Conservation (phyloP, 1,139 yeast species). For the Nakaseomyces glabratus region DNA sequence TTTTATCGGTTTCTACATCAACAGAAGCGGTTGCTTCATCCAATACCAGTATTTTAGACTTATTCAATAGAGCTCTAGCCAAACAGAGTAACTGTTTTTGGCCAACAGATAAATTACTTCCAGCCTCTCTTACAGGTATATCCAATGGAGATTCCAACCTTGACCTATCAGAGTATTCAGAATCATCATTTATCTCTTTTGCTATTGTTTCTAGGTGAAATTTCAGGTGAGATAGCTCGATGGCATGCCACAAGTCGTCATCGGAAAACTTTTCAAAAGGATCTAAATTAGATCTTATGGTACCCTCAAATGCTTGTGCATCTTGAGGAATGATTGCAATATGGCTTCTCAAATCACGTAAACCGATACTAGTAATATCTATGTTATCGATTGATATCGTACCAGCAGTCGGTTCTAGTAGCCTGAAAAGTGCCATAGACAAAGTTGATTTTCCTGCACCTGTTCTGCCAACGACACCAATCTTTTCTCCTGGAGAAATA, state of each 20-base stretch:
- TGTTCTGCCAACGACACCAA: constrained; percentile 79
- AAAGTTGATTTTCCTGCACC: constrained; percentile 80
- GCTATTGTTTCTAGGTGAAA: constrained; percentile 37
- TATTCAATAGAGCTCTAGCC: constrained; percentile 59
- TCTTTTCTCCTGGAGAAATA: constrained; percentile 53
- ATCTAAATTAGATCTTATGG: constrained; percentile 51
- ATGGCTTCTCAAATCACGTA: constrained; percentile 44
- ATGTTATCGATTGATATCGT: constrained; percentile 42
- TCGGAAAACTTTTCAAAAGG: constrained; percentile 46
- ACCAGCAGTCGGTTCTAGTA: constrained; percentile 58
- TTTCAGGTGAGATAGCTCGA: constrained; percentile 46
- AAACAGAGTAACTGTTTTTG: constrained; percentile 70
- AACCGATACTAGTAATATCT: constrained; percentile 39
- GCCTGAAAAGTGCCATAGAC: constrained; percentile 62
- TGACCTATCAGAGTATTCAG: constrained; percentile 18
- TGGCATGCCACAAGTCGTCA: constrained; percentile 46
- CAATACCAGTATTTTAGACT: constrained; percentile 54
- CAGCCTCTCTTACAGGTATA: constrained; percentile 53
- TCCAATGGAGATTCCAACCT: constrained; percentile 32
- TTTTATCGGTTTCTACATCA: constrained; percentile 67
- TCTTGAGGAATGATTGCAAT: constrained; percentile 64
- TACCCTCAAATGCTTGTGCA: constrained; percentile 57
- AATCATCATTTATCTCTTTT: constrained; percentile 22
- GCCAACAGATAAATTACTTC: constrained; percentile 66
- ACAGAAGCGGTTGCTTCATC: constrained; percentile 88